Evolutionary conservation across 2,329 filamentous ascomycete species (phyloP), one percentile per base, ranked within the genome.

Genomic region (Curvularia sp.): DNA sequence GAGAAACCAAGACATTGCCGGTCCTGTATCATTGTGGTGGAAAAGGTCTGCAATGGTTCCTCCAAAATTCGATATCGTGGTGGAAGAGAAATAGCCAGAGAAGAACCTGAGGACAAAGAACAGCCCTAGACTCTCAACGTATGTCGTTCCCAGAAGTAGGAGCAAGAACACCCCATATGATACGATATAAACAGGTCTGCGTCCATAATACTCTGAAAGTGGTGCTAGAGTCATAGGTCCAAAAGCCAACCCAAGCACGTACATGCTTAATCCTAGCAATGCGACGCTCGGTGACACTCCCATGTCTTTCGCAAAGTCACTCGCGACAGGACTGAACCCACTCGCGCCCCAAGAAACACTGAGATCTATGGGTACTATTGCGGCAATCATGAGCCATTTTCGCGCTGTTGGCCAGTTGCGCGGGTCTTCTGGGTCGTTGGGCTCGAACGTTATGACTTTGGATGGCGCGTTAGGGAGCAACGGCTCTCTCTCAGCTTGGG

Each of bases 21-120:
- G 73, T 5, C 78, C 78, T 1, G 78, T 80, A 41, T 79, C 74
- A 52, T 79, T 71, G 59, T 80, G 70, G 46, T 79, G 68, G 61
- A 78, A 78, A 43, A 83, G 69, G 61, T 82, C 79, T 2, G 80
- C 80, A 42, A 82, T 80, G 0, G 79, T 79, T 3, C 80, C 80
- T 3, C 80, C 80, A 28, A 76, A 76, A 36, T 77, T 77, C 8
- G 72, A 73, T 10, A 77, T 75, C 0, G 70, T 81, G 27, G 77
- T 79, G 6, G 75, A 76, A 5, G 76, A 75, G 50, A 80, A 81
- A 49, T 79, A 76, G 25, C 82, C 82, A 9, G 80, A 80, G 6
- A 82, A 64, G 13, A 82, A 65, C 2, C 81, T 69, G 3, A 83
- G 58, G 0, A 78, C 64, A 7, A 83, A 66, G 52, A 84, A 82